phyloP scores from a whole-genome alignment of 2,329 filamentous ascomycete species.

The Aspergillus hiratsukae region DNA sequence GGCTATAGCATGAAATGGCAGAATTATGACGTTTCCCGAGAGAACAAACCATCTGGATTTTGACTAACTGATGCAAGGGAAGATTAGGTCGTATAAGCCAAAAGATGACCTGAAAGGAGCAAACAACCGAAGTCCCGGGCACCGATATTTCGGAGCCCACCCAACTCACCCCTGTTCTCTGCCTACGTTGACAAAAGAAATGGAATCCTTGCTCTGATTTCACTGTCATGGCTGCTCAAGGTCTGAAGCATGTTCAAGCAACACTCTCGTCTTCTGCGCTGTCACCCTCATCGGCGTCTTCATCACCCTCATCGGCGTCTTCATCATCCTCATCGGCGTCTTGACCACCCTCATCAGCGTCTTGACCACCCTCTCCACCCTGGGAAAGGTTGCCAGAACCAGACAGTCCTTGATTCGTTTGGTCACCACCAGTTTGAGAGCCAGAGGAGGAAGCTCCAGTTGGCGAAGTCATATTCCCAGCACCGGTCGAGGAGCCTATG shows the following conservation, averaged over 20 bases:
- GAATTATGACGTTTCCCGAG: not conserved
- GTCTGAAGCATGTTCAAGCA: not conserved
- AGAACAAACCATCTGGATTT: too few species aligned
- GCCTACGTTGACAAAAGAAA: not conserved
- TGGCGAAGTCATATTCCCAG: not conserved
- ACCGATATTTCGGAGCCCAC: not conserved
- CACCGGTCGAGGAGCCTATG: not conserved
- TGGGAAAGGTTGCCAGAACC: not conserved
- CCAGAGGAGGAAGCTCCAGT: not conserved
- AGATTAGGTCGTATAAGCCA: not conserved
- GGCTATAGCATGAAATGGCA: not conserved
- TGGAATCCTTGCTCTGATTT: not conserved
- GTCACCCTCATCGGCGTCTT: not conserved
- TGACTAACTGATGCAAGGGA: too few species aligned
- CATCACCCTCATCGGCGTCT: not conserved
- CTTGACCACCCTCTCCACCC: not conserved
- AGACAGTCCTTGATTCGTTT: not conserved
- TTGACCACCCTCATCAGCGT: conserved; percentile 1
- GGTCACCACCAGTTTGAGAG: not conserved
- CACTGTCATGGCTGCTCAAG: not conserved
- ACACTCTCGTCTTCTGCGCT: not conserved
- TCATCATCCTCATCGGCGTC: too few species aligned
- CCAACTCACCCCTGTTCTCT: not conserved
- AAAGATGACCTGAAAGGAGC: not conserved
- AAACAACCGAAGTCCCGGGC: not conserved